These are phyloP conservation scores for Trametes punicea DNA, from an alignment of 768 basidiomycete genomes.

Conservation along the genomic window DNA sequence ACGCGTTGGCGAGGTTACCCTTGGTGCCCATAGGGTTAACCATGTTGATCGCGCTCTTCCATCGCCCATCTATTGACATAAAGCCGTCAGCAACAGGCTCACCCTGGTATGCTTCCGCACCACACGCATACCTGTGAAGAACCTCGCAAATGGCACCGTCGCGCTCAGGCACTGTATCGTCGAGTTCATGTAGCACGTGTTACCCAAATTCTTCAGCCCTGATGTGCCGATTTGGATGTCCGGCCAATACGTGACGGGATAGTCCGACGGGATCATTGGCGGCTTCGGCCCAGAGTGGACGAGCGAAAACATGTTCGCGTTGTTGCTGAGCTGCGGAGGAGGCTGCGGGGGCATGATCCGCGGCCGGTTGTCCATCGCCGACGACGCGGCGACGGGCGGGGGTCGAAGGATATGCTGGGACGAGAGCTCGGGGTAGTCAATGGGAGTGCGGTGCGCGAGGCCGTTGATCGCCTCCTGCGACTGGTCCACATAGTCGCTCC, in stretches of 20 bases:
- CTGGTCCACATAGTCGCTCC: constrained; percentile 79
- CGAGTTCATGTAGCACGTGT: constrained; percentile 99
- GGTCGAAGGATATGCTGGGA: constrained; percentile 64
- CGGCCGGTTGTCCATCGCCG: constrained; percentile 64
- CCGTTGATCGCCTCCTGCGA: constrained; percentile 58
- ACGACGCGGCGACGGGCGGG: constrained; percentile 74
- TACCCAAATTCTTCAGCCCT: constrained; percentile 91
- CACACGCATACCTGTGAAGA: constrained; percentile 69
- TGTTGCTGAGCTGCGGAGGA: constrained; percentile 13
- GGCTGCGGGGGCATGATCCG: constrained; percentile 35
- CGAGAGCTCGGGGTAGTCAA: constrained; percentile 80
- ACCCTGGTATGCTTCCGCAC: background rate
- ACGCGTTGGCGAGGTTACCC: constrained; percentile 76
- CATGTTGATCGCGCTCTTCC: constrained; percentile 82
- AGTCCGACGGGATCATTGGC: constrained; percentile 70
- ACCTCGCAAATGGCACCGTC: constrained; percentile 87
- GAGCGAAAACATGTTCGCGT: constrained; percentile 37
- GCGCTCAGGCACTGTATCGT: constrained; percentile 96
- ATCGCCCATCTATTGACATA: constrained; percentile 64
- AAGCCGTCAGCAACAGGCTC: background rate
- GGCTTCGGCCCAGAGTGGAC: constrained; percentile 44
- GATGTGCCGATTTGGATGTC: constrained; percentile 76
- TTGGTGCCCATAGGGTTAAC: constrained; percentile 85
- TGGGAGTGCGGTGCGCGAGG: constrained; percentile 46
- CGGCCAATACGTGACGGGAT: constrained; percentile 81